A percentile compares a stretch with the other conserved stretches of the same genome.
phyloP scores from a whole-genome alignment of 1,139 yeast genomes.

The Pichia sp. region DNA sequence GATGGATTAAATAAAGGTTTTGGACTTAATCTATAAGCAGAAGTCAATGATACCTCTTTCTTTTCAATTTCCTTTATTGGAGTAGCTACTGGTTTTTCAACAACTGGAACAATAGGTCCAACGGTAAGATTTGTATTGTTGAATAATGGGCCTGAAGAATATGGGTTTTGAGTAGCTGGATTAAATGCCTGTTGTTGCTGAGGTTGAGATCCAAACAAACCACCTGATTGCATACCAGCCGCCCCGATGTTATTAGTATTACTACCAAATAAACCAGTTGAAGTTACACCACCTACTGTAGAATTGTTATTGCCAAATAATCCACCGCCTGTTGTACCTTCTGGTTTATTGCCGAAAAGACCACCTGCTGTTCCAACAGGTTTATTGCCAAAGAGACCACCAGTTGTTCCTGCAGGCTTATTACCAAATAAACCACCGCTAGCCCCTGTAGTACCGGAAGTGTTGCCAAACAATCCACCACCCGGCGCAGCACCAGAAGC shows the following conservation, averaged over 20 bases:
- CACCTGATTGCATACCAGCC: conserved; percentile 17
- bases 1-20: conserved; percentile 33
- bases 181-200: conserved; percentile 20
- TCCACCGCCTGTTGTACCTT: conserved; percentile 21
- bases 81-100: conserved; percentile 24
- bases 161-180: conserved; percentile 49
- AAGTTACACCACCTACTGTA: conserved; percentile 19
- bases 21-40: conserved; percentile 60
- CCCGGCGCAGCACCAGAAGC: background rate
- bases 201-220: conserved; percentile 31
- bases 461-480: conserved; percentile 15
- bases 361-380: conserved; percentile 7
- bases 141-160: conserved; percentile 47
- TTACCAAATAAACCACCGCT: conserved; percentile 15
- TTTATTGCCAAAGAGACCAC: conserved; percentile 23
- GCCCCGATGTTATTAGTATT: conserved; percentile 3
- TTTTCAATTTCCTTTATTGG: conserved; percentile 54
- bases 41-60: conserved; percentile 52
- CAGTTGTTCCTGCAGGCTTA: conserved; percentile 8
- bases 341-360: conserved; percentile 16
- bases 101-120: conserved; percentile 40
- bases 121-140: conserved; percentile 29
- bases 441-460: background rate
- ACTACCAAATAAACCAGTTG: conserved; percentile 26
- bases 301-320: conserved; percentile 27